These are phyloP conservation scores for Cinnamomum micranthum DNA, from an alignment of 164 flowering plant species.

Conservation along the genomic window DNA sequence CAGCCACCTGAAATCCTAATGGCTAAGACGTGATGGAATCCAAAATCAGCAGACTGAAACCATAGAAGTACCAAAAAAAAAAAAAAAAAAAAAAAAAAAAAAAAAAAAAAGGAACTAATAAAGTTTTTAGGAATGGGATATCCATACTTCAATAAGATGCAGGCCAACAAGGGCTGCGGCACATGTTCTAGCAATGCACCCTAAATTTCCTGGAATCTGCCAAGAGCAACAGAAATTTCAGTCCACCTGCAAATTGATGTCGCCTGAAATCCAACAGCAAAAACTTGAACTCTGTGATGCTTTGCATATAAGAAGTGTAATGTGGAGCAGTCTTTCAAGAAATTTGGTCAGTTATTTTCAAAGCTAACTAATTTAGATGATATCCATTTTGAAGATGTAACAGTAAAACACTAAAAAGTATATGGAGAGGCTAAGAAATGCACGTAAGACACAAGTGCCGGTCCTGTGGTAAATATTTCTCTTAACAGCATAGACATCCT, in stretches of 20 bases:
- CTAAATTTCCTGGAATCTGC: slow-evolving; percentile 97
- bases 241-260: slow-evolving; percentile 16
- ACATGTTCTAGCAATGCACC: slow-evolving; percentile 93
- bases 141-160: slow-evolving; percentile 75
- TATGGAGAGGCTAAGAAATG: too few species aligned
- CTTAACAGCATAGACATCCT: too few species aligned
- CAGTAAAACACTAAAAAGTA: not conserved
- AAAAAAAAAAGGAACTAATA: too few species aligned
- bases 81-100: too few species aligned
- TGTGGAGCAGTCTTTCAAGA: too few species aligned
- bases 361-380: too few species aligned
- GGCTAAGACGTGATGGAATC: slow-evolving; percentile 40
- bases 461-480: too few species aligned
- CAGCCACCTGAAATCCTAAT: slow-evolving; percentile 80
- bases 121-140: not conserved
- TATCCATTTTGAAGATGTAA: not conserved
- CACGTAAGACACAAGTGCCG: too few species aligned
- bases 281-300: not conserved
- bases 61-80: slow-evolving; percentile 5
- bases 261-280: slow-evolving; percentile 22
- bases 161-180: slow-evolving; percentile 91
- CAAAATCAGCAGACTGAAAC: not conserved
- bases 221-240: slow-evolving; percentile 36
- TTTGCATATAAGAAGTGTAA: not conserved
- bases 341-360: not conserved